These are phyloP conservation scores for Cyberlindnera xishuangbannaensis DNA, from an alignment of 805 yeast genomes.

Conservation along the genomic window DNA sequence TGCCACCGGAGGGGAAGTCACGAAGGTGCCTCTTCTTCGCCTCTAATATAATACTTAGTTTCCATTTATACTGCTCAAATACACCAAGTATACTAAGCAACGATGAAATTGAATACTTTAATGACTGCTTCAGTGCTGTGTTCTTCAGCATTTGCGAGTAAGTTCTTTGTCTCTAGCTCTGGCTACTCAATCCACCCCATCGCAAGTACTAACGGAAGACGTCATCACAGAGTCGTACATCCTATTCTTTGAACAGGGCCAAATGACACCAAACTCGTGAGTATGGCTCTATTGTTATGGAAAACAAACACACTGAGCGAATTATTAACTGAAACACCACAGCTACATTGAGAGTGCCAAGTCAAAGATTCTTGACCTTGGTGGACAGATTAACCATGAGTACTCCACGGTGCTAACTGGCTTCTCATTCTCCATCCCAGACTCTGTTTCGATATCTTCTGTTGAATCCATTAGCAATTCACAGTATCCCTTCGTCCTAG, in stretches of 20 bases:
- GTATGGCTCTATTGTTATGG: conserved; percentile 4
- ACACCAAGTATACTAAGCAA: no score
- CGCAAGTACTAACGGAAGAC: no score
- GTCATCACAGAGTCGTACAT: conserved; percentile 24
- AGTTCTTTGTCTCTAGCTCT: no score
- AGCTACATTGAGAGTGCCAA: conserved; percentile 29
- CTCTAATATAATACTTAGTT: no score
- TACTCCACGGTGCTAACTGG: conserved; percentile 43
- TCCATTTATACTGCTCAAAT: no score
- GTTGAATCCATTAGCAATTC: conserved; percentile 18
- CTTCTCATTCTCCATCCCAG: conserved; percentile 37
- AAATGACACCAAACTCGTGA: conserved; percentile 23
- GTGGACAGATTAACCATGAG: conserved; percentile 43
- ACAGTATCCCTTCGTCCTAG: conserved; percentile 38
- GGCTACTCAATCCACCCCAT: no score
- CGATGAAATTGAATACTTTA: no score
- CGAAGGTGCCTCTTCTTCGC: no score
- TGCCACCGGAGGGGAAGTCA: no score
- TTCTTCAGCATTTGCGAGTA: conserved; percentile 5
- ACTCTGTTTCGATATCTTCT: conserved; percentile 21
- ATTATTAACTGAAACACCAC: no score
- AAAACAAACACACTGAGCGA: not conserved
- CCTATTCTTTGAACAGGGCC: conserved; percentile 25
- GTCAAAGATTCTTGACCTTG: conserved; percentile 30
- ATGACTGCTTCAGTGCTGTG: not conserved